Evolutionary conservation across 2,329 filamentous ascomycete species (phyloP).

Genomic region (Aspergillus sp.): DNA sequence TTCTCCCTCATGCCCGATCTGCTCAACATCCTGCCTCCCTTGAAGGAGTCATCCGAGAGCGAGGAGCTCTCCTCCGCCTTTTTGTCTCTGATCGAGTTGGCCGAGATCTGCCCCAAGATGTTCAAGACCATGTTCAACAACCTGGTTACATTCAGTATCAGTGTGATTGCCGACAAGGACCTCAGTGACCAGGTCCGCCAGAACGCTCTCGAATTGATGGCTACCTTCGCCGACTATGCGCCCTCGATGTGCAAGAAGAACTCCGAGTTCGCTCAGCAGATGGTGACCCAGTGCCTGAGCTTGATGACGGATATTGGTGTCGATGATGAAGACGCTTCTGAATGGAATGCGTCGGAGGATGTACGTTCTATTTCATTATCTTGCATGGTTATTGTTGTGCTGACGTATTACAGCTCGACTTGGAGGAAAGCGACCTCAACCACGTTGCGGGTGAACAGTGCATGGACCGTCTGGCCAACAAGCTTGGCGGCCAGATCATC

Average conservation of each 20-base stretch:
- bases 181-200: conserved; percentile 86
- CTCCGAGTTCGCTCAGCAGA: conserved; percentile 84
- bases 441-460: conserved; percentile 97
- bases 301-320: conserved; percentile 95
- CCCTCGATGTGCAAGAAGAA: conserved; percentile 96
- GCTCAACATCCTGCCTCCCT: conserved; percentile 88
- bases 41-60: conserved; percentile 88
- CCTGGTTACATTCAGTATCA: conserved; percentile 87
- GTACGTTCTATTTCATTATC: conserved; percentile 51
- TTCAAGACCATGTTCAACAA: conserved; percentile 94
- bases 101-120: conserved; percentile 94
- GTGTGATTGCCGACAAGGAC: conserved; percentile 94
- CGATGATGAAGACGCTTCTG: conserved; percentile 90
- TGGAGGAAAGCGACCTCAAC: conserved; percentile 94
- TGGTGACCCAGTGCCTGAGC: conserved; percentile 97
- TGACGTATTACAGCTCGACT: conserved; percentile 65
- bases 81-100: conserved; percentile 87
- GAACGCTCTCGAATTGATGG: conserved; percentile 95
- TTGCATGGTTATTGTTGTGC: conserved; percentile 26
- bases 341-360: conserved; percentile 93
- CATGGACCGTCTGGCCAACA: conserved; percentile 97
- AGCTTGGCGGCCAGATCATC: conserved; percentile 90
- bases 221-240: conserved; percentile 93
- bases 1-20: conserved; percentile 84
- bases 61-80: conserved; percentile 89